These are phyloP conservation scores for Ambrosia artemisiifolia DNA, from an alignment of 129 eudicot species.

Conservation along the genomic window DNA sequence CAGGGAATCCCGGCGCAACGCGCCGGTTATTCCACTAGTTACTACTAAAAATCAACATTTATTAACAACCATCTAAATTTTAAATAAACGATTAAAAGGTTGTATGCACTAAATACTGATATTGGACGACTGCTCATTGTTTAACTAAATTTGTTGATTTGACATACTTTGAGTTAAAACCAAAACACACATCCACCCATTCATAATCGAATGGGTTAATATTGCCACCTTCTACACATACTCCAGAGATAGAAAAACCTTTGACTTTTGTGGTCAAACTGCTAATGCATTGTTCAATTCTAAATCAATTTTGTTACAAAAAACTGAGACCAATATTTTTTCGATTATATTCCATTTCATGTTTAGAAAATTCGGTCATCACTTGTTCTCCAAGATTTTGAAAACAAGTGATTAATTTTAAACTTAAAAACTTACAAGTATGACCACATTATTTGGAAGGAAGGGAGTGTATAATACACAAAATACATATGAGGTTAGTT, in stretches of 20 bases:
- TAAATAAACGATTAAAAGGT: neutral
- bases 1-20: too few species aligned
- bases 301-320: neutral
- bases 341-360: too few species aligned
- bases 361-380: neutral
- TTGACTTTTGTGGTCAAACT: constrained; percentile 21
- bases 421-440: neutral
- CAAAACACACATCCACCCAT: neutral
- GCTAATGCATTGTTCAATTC: neutral
- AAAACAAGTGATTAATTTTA: neutral
- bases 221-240: neutral
- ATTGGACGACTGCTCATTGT: neutral
- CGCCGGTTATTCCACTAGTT: too few species aligned
- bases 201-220: neutral
- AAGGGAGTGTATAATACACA: neutral
- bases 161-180: neutral
- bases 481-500: neutral
- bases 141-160: neutral
- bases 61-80: neutral
- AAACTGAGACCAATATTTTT: too few species aligned
- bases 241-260: neutral
- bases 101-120: neutral
- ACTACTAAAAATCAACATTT: neutral
- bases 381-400: neutral
- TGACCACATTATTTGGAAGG: neutral